Evolutionary conservation across 2,329 filamentous ascomycete genomes (phyloP).

Genomic region (Purpureocillium lavendulum): DNA sequence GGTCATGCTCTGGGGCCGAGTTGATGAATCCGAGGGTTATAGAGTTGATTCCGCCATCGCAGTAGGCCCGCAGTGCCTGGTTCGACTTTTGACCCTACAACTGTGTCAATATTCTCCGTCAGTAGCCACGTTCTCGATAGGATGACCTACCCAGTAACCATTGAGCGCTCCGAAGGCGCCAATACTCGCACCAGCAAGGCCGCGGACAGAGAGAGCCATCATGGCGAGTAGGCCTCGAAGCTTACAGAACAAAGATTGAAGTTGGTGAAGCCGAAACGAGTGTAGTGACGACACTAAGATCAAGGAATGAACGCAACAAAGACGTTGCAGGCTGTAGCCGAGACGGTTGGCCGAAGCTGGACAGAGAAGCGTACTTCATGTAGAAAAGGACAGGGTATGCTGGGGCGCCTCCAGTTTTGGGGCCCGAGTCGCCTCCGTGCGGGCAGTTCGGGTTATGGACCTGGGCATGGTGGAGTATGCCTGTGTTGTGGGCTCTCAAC

Average conservation of each 20-base stretch:
- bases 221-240: conserved; percentile 10
- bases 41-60: conserved; percentile 26
- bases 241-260: conserved; percentile 15
- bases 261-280: neutral
- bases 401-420: conserved; percentile 6
- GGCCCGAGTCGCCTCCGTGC: conserved; percentile 4
- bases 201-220: conserved; percentile 16
- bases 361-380: too few relatives aligned
- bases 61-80: conserved; percentile 24
- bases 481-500: too few relatives aligned
- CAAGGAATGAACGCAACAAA: conserved; percentile 32
- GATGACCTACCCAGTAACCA: conserved; percentile 29
- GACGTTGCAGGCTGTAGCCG: conserved; percentile 21
- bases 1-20: conserved; percentile 25
- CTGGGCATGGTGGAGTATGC: too few relatives aligned
- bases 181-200: too few relatives aligned
- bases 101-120: neutral
- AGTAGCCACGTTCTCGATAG: too few relatives aligned
- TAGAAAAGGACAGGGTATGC: too few relatives aligned
- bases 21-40: conserved; percentile 30
- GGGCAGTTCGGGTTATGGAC: too few relatives aligned
- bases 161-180: conserved; percentile 23
- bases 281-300: conserved; percentile 12
- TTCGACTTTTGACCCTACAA: conserved; percentile 26
- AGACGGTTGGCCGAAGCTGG: conserved; percentile 9